Conservation (phyloP, 2,329 filamentous ascomycete species). For the Diaporthe ilicicola region DNA sequence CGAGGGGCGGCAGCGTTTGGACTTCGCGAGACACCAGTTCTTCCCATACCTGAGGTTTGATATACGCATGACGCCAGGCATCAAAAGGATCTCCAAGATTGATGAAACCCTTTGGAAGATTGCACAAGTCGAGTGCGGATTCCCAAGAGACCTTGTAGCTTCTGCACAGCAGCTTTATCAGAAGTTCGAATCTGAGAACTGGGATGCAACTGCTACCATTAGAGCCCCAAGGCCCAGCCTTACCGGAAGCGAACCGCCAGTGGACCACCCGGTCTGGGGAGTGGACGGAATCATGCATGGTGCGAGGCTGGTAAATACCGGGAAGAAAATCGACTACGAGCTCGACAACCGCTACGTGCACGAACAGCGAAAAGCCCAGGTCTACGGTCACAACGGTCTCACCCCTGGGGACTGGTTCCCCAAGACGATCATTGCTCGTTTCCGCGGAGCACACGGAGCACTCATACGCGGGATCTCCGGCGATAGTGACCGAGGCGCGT, state of each 20-base stretch:
- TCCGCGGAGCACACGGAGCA: constrained; percentile 62
- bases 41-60: neutral
- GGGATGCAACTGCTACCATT: neutral
- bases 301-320: constrained; percentile 26
- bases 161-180: constrained; percentile 12
- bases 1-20: neutral
- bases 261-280: constrained; percentile 43
- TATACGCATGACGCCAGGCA: neutral
- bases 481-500: constrained; percentile 53
- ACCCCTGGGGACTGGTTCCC: constrained; percentile 61
- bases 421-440: constrained; percentile 56
- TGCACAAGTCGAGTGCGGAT: neutral
- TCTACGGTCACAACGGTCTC: constrained; percentile 46
- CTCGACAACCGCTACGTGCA: constrained; percentile 33
- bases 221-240: neutral
- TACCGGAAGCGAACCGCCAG: constrained; percentile 31
- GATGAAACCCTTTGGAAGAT: neutral
- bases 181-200: constrained; percentile 11
- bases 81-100: neutral
- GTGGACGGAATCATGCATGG: constrained; percentile 43
- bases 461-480: constrained; percentile 61
- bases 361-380: constrained; percentile 30
- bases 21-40: neutral
- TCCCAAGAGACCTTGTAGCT: neutral
- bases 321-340: neutral